Percentiles rank a stretch among this genome's conserved stretches.
These are phyloP conservation scores for Gynochthodes officinalis DNA, from an alignment of 257 asterid species.

Conservation along the genomic window DNA sequence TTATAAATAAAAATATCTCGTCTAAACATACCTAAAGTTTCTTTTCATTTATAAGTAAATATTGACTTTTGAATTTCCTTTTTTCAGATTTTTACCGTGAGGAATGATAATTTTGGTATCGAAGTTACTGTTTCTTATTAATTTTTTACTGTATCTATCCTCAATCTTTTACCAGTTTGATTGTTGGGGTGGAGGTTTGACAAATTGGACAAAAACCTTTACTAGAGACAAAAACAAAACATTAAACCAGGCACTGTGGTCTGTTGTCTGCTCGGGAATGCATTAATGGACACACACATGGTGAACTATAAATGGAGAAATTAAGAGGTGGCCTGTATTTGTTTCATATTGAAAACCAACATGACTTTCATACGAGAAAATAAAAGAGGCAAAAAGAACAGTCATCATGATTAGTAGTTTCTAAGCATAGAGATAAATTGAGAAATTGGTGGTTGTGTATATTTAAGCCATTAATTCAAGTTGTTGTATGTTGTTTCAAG, in stretches of 20 bases:
- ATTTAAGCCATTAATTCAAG: background rate
- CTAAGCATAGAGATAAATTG: background rate
- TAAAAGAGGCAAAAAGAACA: background rate
- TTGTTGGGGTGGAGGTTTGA: background rate
- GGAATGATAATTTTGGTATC: too few relatives aligned
- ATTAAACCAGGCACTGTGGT: slow-evolving; percentile 12
- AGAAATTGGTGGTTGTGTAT: background rate
- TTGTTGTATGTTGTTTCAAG: background rate
- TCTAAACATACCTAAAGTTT: too few relatives aligned
- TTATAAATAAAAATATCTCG: too few relatives aligned
- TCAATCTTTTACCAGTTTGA: too few relatives aligned
- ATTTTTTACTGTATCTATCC: too few relatives aligned
- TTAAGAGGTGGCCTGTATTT: slow-evolving; percentile 16
- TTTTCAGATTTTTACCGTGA: too few relatives aligned
- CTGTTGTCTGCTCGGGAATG: slow-evolving; percentile 7
- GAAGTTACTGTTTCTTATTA: too few relatives aligned
- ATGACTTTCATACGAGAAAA: background rate
- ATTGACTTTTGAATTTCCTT: too few relatives aligned
- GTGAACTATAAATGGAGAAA: slow-evolving; percentile 10
- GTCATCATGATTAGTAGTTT: background rate
- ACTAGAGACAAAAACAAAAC: background rate
- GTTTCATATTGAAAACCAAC: slow-evolving; percentile 3
- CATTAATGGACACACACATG: slow-evolving; percentile 24
- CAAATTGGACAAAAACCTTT: background rate
- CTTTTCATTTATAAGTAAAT: too few relatives aligned